Percentiles rank a stretch among this genome's conserved stretches.
phyloP scores from a whole-genome alignment of 345 rosid species.

The Noccaea caerulescens region DNA sequence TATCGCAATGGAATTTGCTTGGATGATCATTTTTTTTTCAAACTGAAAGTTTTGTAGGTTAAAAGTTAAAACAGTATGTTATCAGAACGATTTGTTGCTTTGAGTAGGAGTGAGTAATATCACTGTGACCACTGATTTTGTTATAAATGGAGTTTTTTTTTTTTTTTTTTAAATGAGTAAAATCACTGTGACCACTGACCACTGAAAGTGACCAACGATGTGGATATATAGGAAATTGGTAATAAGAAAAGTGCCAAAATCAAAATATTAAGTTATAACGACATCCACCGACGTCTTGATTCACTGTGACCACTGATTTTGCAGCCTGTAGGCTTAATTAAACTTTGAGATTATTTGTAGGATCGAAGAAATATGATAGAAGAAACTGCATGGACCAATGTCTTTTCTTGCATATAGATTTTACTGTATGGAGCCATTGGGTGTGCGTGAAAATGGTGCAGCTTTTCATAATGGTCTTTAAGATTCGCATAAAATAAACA shows the following conservation, averaged over 20 bases:
- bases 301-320: background rate
- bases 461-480: slow-evolving; percentile 40
- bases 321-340: background rate
- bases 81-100: background rate
- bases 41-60: slow-evolving; percentile 4
- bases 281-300: background rate
- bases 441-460: slow-evolving; percentile 41
- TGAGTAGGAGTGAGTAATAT: background rate
- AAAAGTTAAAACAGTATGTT: background rate
- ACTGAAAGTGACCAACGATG: too few relatives aligned
- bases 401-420: slow-evolving; percentile 5
- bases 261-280: too few relatives aligned
- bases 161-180: too few relatives aligned
- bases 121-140: too few relatives aligned
- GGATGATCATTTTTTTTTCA: background rate
- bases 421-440: slow-evolving; percentile 42
- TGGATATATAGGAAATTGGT: too few relatives aligned
- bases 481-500: slow-evolving; percentile 30
- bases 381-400: slow-evolving; percentile 1
- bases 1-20: slow-evolving; percentile 11
- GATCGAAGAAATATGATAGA: background rate
- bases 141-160: too few relatives aligned
- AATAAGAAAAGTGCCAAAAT: too few relatives aligned
- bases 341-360: background rate
- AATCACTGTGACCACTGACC: too few relatives aligned